Conservation (phyloP, 805 yeast genomes). For the Cyberlindnera samutprakarnensis region DNA sequence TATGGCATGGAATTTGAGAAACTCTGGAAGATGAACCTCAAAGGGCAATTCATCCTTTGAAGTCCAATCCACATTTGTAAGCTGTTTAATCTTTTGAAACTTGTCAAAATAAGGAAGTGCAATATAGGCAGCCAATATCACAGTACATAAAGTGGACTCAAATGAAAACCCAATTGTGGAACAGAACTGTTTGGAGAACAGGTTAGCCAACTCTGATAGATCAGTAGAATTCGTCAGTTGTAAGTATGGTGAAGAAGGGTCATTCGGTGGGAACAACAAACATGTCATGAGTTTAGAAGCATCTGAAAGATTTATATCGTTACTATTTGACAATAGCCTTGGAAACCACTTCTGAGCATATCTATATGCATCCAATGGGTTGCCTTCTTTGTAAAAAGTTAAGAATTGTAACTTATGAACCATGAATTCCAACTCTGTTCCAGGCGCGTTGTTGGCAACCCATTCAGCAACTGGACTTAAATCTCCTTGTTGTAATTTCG, state of each 20-base stretch:
- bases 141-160: constrained; percentile 44
- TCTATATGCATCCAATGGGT: constrained; percentile 27
- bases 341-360: constrained; percentile 38
- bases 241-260: constrained; percentile 14
- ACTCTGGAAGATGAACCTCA: constrained; percentile 47
- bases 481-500: constrained; percentile 31
- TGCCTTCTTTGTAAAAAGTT: constrained; percentile 22
- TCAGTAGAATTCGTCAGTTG: constrained; percentile 15
- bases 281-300: constrained; percentile 39
- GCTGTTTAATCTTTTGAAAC: constrained; percentile 34
- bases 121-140: constrained; percentile 43
- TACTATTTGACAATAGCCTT: constrained; percentile 28
- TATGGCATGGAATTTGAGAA: constrained; percentile 51
- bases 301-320: constrained; percentile 26
- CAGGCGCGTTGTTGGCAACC: constrained; percentile 27
- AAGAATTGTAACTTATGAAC: constrained; percentile 37
- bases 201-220: constrained; percentile 1
- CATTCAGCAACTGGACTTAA: constrained; percentile 42
- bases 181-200: constrained; percentile 43
- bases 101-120: constrained; percentile 48
- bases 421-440: constrained; percentile 33
- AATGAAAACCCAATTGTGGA: constrained; percentile 38
- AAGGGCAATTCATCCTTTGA: constrained; percentile 55
- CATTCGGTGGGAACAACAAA: constrained; percentile 11
- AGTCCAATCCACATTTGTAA: constrained; percentile 44